These are phyloP conservation scores for Leccinum disarticulatum DNA, from an alignment of 768 basidiomycete species.

Conservation along the genomic window DNA sequence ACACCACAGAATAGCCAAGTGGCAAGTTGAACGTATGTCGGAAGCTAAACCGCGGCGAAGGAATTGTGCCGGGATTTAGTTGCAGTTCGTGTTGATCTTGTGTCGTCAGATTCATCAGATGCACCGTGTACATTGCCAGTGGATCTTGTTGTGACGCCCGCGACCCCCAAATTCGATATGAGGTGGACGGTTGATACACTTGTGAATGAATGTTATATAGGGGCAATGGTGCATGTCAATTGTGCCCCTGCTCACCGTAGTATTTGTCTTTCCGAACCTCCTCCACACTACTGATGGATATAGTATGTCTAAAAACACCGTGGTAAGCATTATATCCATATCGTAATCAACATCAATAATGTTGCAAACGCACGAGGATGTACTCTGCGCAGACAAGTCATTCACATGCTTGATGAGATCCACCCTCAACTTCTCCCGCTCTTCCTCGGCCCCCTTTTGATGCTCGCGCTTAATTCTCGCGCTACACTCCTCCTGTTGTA, in stretches of 20 bases:
- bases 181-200: background rate
- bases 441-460: slow-evolving; percentile 4
- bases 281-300: slow-evolving; percentile 1
- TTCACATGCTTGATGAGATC: slow-evolving; percentile 23
- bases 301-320: slow-evolving; percentile 12
- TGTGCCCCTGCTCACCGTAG: background rate
- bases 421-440: slow-evolving; percentile 12
- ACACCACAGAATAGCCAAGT: slow-evolving; percentile 22
- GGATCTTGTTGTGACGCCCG: slow-evolving; percentile 19
- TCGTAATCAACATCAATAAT: background rate
- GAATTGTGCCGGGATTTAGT: slow-evolving; percentile 20
- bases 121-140: slow-evolving; percentile 19
- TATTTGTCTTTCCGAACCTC: background rate
- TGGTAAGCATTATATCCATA: background rate
- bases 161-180: slow-evolving; percentile 1
- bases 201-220: background rate
- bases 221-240: too few species aligned
- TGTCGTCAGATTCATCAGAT: slow-evolving; percentile 28
- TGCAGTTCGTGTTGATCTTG: slow-evolving; percentile 31
- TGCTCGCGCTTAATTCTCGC: slow-evolving; percentile 1
- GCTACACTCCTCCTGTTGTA: slow-evolving; percentile 3
- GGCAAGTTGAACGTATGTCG: slow-evolving; percentile 19
- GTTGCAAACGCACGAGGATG: slow-evolving; percentile 10
- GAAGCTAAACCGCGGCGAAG: slow-evolving; percentile 23
- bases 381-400: background rate